Evolutionary conservation across 2,329 filamentous ascomycete species (phyloP), one percentile per base, ranked within the genome.

Genomic region (Leptodontidium sp.): DNA sequence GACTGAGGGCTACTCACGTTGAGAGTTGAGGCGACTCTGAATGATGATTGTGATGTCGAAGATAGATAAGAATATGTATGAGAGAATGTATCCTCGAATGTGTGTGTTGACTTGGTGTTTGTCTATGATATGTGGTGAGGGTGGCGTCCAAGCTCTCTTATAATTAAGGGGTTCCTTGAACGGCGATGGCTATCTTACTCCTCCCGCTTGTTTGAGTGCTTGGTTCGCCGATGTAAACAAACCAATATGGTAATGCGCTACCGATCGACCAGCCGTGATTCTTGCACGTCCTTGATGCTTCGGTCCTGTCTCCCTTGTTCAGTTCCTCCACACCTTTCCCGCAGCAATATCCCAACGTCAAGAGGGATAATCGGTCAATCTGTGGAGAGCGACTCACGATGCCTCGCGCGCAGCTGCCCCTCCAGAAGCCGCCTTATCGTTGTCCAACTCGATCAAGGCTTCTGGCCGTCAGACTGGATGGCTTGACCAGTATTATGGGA

Each of bases 311-410:
- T 72, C 67, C 72, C 73, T 73, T 73, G 70, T 67, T 72, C 35
- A 67, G 58, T 62, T 72, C 74, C 71, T 76, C 76, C 75, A 75
- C 76, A 75, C 75, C 67, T 74, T 75, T 73, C 67, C 68, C 70
- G 68, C 67, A 68, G 68, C 67, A 66, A 61, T 47, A 50, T 69
- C 70, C 68, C 68, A 68, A 68, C 59, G 63, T 74, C 73, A 70
- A 69, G 49, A 71, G 49, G 43, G 61, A 65, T 65, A 67, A 66
- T 71, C 68, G 53, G 52, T 64, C 57, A 59, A 65, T 68, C 68
- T 73, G 70, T 72, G 72, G 73, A 75, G 72, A 73, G 63, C 63
- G 63, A 70, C 71, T 74, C 75, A 75, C 72, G 72, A 76, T 76
- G 64, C 61, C 66, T 73, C 67, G 57, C 61, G 66, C 66, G 32